Conservation (phyloP, 768 basidiomycete species). For the Sporobolomyces pararoseus region DNA sequence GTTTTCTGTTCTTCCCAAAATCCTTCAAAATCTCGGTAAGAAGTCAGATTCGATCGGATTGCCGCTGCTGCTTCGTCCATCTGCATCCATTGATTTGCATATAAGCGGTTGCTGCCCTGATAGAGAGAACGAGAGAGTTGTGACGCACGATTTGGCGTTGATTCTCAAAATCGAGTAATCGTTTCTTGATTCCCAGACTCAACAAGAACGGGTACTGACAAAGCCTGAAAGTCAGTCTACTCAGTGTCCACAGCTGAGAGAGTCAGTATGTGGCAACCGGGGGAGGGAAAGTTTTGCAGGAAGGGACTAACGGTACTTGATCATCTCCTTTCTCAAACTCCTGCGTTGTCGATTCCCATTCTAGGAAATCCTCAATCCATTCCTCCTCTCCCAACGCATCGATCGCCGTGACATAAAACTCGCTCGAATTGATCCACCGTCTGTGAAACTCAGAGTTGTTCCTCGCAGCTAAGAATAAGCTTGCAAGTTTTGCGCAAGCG, state of each 20-base stretch:
- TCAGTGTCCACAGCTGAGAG: not conserved
- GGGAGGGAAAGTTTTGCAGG: too few species aligned
- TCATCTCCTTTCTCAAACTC: too few species aligned
- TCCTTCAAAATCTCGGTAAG: not conserved
- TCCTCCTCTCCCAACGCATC: conserved; percentile 29
- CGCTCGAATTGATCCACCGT: conserved; percentile 1
- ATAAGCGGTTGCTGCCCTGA: too few species aligned
- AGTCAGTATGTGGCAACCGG: too few species aligned
- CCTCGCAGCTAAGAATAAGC: conserved; percentile 20
- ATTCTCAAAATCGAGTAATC: conserved; percentile 30
- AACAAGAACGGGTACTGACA: conserved; percentile 44
- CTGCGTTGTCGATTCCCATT: too few species aligned
- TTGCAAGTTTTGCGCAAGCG: conserved; percentile 14
- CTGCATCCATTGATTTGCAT: too few species aligned
- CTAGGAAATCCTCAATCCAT: conserved; percentile 15
- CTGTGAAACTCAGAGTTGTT: not conserved
- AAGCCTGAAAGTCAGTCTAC: conserved; percentile 19
- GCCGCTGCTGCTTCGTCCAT: not conserved
- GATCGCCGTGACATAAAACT: conserved; percentile 34
- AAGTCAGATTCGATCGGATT: conserved; percentile 8
- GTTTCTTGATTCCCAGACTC: conserved; percentile 37
- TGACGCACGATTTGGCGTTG: conserved; percentile 34
- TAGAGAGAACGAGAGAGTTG: too few species aligned
- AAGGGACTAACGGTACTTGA: too few species aligned
- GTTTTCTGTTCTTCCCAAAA: not conserved